Conservation (phyloP, 2,329 filamentous ascomycete species). For the Trichocomaceae sp. region DNA sequence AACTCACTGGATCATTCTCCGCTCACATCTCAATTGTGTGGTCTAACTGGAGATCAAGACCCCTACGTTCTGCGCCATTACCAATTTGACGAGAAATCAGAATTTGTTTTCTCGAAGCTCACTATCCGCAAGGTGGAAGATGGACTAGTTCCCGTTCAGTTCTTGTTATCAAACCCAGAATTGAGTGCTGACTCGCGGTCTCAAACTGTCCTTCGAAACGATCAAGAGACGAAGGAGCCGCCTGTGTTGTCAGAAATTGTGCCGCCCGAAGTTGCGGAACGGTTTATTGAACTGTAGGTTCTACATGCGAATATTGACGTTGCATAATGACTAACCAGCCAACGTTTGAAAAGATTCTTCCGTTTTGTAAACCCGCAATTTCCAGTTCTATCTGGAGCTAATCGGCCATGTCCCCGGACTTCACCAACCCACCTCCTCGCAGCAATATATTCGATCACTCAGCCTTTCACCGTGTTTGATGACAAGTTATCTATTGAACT, state of each 20-base stretch:
- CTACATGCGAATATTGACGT: not conserved
- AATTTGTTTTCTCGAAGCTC: constrained; percentile 6
- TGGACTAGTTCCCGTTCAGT: constrained; percentile 1
- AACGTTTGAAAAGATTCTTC: not conserved
- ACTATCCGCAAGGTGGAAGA: constrained; percentile 6
- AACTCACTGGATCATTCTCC: constrained; percentile 2
- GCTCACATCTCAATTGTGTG: constrained; percentile 4
- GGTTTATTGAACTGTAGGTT: constrained; percentile 6
- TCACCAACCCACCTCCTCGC: constrained; percentile 4
- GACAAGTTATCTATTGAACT: constrained; percentile 6
- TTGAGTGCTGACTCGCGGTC: constrained; percentile 5
- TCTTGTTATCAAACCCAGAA: constrained; percentile 5
- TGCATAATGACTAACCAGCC: not conserved
- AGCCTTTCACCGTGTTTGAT: constrained; percentile 7
- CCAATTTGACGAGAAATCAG: constrained; percentile 1
- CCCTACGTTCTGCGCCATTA: constrained; percentile 8
- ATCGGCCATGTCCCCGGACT: constrained; percentile 2
- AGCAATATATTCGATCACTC: constrained; percentile 8
- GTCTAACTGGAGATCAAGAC: constrained; percentile 5
- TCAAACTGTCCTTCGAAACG: not conserved
- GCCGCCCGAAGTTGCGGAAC: constrained; percentile 8
- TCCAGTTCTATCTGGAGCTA: constrained; percentile 1
- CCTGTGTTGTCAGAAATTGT: constrained; percentile 1
- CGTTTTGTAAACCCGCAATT: constrained; percentile 7
- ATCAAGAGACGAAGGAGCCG: not conserved